Base-by-base conservation (phyloP, 2,329 filamentous ascomycete genomes). In the Colletotrichum endophyticum region DNA sequence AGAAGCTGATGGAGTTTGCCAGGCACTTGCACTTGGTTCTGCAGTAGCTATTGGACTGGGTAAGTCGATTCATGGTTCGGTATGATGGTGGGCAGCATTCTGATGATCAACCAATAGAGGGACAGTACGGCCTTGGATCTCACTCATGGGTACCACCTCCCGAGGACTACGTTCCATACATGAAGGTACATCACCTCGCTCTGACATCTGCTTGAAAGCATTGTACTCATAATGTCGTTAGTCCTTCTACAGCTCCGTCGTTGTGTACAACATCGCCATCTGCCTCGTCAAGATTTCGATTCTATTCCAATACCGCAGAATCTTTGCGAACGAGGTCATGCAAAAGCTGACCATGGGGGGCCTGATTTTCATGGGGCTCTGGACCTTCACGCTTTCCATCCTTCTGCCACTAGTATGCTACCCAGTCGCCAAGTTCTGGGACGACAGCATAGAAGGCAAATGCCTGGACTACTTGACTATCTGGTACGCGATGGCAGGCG, bases 291-390 rank as follows among this genome's bases (percentile, higher is more conserved):
- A 86, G 78, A 79, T 83, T 19, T 84, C 84, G 6, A 84, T 86
- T 63, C 76, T 85, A 8, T 78, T 85, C n/a, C 85, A 85, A 61
- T 86, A 86, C 80, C 82, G 84, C 3, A 84, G 84, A 27, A 84
- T 86, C 27, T 86, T 87, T 70, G 70, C 80, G 19, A 78, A 79
- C n/a, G 68, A 71, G 2, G 72, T 66, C 19, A 83, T 82, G 28
- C 78, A 80, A 49, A 66, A 53, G 11, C 56, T 81, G 8, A 82
- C 81, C 27, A 68, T 79, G 5, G 79, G 72, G 39, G 78, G 82
- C 4, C 77, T 84, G 28, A 11, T 71, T 34, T 81, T 84, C 61
- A 73, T 84, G 16, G 28, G 66, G n/a, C 62, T 74, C 22, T 85
- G 83, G 83, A 80, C 81, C 19, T 36, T 81, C 27, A 73, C 79